Base-by-base conservation (phyloP, 176 grass and related monocot species). In the Oryza longistaminata region DNA sequence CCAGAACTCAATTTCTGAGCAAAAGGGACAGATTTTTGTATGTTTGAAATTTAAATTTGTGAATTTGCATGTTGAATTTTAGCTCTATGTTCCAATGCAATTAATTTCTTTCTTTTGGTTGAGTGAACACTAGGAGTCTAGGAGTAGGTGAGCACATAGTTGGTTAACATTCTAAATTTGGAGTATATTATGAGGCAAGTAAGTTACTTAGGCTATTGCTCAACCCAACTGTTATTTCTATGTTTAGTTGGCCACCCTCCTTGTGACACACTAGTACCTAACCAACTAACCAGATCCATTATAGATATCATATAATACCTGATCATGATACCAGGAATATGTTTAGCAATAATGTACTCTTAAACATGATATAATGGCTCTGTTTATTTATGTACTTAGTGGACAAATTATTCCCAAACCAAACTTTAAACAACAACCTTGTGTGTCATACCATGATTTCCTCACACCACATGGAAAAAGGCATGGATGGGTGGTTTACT, bases 221-320 rank as follows among this genome's bases (percentile, higher is more conserved):
- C 69, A 77, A 72, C 21, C 14, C 60, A 31, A 64, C 21, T 44
- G 6, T 66, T 35, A n/a, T 81, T 85, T 85, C 77, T 79, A 75
- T 79, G 53, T 68, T 74, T 82, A 74, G 68, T 76, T 83, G 60
- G 73, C 74, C 88, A 83, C 74, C 74, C 45, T 78, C 45, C 73
- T 64, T 25, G 45, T 48, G 71, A 31, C 77, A 21, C 88, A 79
- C 74, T 43, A 74, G 21, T 49, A 90, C 80, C 85, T 87, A 90
- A 78, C 84, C 39, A 45, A 78, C 39, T 50, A 79, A 87, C 69
- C 69, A 48, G 67, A 69, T 69, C 31, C 40, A 70, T 89, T 80
- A 74, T 75, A 66, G 64, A 86, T 81, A 87, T 75, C 69, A 43
- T 74, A 85, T 78, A 62, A 62, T 78, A 33, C n/a, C 1, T 79